Evolutionary conservation across 2,329 filamentous ascomycete species (phyloP).

Genomic region (Tympanopsis confertula): DNA sequence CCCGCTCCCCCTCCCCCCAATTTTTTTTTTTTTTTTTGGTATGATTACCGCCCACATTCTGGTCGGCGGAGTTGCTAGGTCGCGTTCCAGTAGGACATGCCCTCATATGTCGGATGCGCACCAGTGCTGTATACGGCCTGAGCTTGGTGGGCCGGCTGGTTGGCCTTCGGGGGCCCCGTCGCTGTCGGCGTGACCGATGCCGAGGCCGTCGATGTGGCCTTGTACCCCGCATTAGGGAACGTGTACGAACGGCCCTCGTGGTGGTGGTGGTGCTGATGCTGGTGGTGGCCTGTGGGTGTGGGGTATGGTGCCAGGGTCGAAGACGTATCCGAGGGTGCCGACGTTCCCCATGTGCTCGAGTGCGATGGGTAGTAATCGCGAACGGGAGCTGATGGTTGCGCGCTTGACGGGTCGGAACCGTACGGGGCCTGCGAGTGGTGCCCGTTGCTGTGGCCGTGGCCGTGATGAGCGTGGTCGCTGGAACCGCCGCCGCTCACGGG

Average conservation of each 20-base stretch:
- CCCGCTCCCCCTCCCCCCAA: too few species aligned
- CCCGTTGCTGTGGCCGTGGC: background rate
- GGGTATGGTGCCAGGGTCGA: too few species aligned
- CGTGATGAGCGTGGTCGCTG: conserved; percentile 17
- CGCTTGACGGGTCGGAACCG: background rate
- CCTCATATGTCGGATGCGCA: background rate
- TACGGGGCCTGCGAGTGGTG: background rate
- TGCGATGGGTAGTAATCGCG: background rate
- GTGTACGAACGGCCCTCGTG: background rate
- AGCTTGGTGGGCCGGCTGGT: background rate
- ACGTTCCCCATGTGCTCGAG: background rate
- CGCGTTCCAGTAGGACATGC: too few species aligned
- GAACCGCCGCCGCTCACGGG: conserved; percentile 17
- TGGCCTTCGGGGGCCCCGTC: background rate
- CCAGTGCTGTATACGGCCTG: too few species aligned
- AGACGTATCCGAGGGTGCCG: background rate
- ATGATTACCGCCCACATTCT: too few species aligned
- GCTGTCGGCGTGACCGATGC: background rate
- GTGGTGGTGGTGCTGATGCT: background rate
- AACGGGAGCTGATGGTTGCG: background rate
- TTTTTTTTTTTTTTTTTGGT: too few species aligned
- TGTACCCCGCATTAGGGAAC: background rate
- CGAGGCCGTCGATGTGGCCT: background rate
- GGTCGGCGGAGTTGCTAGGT: too few species aligned
- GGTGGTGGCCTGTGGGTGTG: too few species aligned